Conservation (phyloP, 169 alveolate genomes). For the Perkinsus marinus region DNA sequence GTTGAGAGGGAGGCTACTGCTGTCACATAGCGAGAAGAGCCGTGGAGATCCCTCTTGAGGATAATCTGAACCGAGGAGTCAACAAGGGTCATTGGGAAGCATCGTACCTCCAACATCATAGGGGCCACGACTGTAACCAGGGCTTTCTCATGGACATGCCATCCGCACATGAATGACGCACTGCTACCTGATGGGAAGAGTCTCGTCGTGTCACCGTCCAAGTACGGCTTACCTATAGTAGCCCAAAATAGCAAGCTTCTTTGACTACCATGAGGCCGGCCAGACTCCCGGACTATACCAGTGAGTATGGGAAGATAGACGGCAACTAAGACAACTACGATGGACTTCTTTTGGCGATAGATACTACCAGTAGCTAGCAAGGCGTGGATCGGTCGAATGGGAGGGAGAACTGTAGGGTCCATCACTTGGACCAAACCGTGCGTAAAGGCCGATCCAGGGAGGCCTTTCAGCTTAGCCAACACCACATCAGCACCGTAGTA, state of each 20-base stretch:
- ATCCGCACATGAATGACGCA: slow-evolving; percentile 40
- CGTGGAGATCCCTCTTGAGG: not conserved
- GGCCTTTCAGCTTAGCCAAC: slow-evolving; percentile 1
- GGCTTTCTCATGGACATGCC: slow-evolving; percentile 65
- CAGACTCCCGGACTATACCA: not conserved
- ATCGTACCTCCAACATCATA: not conserved
- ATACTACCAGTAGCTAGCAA: slow-evolving; percentile 7
- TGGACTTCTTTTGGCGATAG: not conserved
- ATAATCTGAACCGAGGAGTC: not conserved
- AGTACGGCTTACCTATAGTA: not conserved
- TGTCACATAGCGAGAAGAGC: not conserved
- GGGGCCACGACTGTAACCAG: slow-evolving; percentile 33
- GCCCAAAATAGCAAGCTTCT: slow-evolving; percentile 11
- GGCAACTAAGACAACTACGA: not conserved
- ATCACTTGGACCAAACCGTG: slow-evolving; percentile 26
- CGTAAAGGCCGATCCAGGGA: slow-evolving; percentile 12
- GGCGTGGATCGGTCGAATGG: slow-evolving; percentile 14
- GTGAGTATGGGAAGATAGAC: not conserved
- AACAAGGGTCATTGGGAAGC: not conserved
- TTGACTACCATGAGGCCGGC: not conserved
- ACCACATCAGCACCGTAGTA: slow-evolving; percentile 48
- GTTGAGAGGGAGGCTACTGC: not conserved
- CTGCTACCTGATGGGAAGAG: slow-evolving; percentile 22
- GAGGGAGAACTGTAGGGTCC: slow-evolving; percentile 17
- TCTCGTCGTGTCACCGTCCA: not conserved